These are phyloP conservation scores for Glomus cerebriforme DNA, from an alignment of 192 early-diverging fungal species.

Conservation along the genomic window DNA sequence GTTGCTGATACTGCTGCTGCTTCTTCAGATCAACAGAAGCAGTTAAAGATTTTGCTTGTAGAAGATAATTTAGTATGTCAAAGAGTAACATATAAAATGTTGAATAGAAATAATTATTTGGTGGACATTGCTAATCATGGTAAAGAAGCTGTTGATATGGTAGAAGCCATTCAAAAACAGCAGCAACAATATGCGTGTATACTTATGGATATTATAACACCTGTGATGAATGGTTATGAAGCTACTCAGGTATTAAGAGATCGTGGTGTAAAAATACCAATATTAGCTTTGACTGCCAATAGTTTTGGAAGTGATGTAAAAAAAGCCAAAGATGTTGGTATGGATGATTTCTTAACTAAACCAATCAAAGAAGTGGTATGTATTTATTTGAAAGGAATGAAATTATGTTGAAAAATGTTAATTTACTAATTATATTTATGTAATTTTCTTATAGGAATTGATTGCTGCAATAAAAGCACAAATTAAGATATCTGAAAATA, in stretches of 20 bases:
- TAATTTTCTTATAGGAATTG: background rate
- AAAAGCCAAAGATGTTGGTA: background rate
- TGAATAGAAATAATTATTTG: slow-evolving; percentile 9
- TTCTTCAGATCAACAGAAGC: background rate
- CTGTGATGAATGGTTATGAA: slow-evolving; percentile 23
- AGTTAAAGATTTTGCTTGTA: slow-evolving; percentile 26
- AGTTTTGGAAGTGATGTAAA: slow-evolving; percentile 18
- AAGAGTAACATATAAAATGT: slow-evolving; percentile 30
- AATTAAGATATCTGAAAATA: background rate
- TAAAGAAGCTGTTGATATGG: slow-evolving; percentile 32
- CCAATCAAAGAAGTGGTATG: slow-evolving; percentile 1
- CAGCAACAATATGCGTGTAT: background rate
- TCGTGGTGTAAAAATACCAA: background rate
- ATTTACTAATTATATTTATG: background rate
- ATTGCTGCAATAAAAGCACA: background rate
- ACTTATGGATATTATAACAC: slow-evolving; percentile 20
- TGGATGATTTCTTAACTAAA: slow-evolving; percentile 9
- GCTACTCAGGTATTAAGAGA: slow-evolving; percentile 6
- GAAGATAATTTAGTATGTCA: slow-evolving; percentile 37
- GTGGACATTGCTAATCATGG: slow-evolving; percentile 28
- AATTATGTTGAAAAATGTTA: background rate
- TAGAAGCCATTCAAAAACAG: background rate
- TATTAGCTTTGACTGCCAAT: slow-evolving; percentile 17
- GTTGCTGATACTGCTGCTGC: background rate
- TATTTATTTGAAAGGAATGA: background rate